These are phyloP conservation scores for Vigna unguiculata DNA, from an alignment of 306 rosid genomes.

Conservation along the genomic window DNA sequence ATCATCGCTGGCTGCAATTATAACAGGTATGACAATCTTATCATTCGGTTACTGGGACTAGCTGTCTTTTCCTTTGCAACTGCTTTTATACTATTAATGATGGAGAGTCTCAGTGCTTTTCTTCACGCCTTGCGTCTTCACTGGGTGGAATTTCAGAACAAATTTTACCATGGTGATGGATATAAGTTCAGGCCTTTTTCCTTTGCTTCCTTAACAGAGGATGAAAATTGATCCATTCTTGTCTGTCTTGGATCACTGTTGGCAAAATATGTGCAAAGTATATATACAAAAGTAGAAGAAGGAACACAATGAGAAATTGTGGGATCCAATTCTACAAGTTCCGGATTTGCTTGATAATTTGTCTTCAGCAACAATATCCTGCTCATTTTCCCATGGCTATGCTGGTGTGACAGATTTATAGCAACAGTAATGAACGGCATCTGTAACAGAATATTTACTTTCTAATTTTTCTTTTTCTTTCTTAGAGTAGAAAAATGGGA, in stretches of 20 bases:
- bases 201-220: conserved; percentile 69
- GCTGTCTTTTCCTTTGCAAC: conserved; percentile 92
- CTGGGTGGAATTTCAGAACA: conserved; percentile 92
- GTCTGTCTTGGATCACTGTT: conserved; percentile 27
- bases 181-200: conserved; percentile 85
- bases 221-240: conserved; percentile 63
- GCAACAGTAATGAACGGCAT: conserved; percentile 25
- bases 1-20: conserved; percentile 24
- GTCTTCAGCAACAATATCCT: conserved; percentile 43
- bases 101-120: conserved; percentile 94
- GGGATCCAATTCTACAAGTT: conserved; percentile 21
- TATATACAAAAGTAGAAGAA: conserved; percentile 17
- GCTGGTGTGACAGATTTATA: conserved; percentile 42
- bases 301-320: conserved; percentile 38
- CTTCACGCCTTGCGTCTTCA: conserved; percentile 97
- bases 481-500: conserved; percentile 37
- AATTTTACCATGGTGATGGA: conserved; percentile 90
- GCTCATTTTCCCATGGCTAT: conserved; percentile 51
- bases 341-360: conserved; percentile 48
- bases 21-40: conserved; percentile 78
- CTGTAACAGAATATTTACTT: conserved; percentile 28
- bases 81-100: conserved; percentile 91
- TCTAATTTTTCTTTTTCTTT: conserved; percentile 15
- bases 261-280: conserved; percentile 34
- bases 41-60: conserved; percentile 76